Evolutionary conservation across 1,284 basidiomycete genomes (phyloP).

Genomic region (Ustilago sp.): DNA sequence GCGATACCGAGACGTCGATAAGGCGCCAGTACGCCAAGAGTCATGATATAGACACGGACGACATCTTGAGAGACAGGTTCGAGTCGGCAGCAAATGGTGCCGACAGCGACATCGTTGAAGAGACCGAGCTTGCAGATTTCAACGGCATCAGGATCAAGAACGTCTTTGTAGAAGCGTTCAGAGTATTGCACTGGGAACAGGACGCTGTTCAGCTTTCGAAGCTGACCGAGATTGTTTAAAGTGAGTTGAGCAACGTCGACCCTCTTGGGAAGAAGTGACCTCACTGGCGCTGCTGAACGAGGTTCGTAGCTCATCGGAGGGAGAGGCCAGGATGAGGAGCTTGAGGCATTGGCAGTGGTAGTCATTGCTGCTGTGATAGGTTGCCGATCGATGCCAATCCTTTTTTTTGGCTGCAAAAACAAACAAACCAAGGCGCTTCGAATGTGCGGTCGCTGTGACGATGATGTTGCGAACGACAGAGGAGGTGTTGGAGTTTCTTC

Average conservation of each 20-base stretch:
- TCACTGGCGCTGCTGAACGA: conserved; percentile 44
- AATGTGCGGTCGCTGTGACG: not conserved
- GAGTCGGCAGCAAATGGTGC: conserved; percentile 68
- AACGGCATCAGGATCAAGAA: conserved; percentile 52
- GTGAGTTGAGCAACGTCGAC: conserved; percentile 62
- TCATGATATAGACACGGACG: conserved; percentile 70
- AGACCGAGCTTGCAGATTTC: conserved; percentile 67
- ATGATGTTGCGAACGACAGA: not conserved
- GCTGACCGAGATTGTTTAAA: conserved; percentile 67
- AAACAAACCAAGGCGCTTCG: not conserved
- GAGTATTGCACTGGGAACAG: conserved; percentile 67
- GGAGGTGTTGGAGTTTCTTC: conserved; percentile 5
- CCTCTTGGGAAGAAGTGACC: conserved; percentile 37
- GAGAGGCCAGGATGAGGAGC: conserved; percentile 33
- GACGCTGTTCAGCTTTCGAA: conserved; percentile 65
- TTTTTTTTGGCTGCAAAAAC: not conserved
- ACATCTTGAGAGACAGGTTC: conserved; percentile 55
- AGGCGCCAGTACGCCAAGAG: conserved; percentile 70
- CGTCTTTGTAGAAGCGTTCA: conserved; percentile 65
- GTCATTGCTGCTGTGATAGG: conserved; percentile 20
- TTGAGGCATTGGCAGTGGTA: conserved; percentile 12
- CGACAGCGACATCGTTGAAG: conserved; percentile 71
- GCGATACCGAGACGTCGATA: conserved; percentile 71
- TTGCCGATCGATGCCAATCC: not conserved
- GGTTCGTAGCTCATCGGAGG: conserved; percentile 56